A percentile compares a stretch with the other conserved stretches of the same genome.
These are phyloP conservation scores for Colletotrichum shisoi DNA, from an alignment of 2,329 filamentous ascomycete species.

Conservation along the genomic window DNA sequence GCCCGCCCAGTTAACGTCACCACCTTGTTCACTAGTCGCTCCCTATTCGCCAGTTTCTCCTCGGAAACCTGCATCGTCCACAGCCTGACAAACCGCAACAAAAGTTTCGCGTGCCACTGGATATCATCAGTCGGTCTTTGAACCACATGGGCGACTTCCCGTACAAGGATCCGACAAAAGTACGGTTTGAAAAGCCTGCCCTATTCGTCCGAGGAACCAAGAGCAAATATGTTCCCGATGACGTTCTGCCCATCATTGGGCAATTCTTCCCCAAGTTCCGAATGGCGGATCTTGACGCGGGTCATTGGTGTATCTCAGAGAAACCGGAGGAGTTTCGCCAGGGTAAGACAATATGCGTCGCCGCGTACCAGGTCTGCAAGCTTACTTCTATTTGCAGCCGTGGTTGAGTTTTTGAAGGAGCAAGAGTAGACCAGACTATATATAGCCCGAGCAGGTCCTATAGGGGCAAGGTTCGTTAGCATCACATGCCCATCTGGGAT, in stretches of 20 bases:
- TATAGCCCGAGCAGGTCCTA: not conserved
- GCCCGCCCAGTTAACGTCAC: not conserved
- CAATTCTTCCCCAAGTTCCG: slow-evolving; percentile 82
- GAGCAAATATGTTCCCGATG: slow-evolving; percentile 82
- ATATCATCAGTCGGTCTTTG: slow-evolving; percentile 71
- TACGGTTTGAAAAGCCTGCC: slow-evolving; percentile 77
- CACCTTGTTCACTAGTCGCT: slow-evolving; percentile 59
- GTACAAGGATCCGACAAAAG: slow-evolving; percentile 73
- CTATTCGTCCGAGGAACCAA: slow-evolving; percentile 81
- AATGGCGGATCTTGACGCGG: slow-evolving; percentile 76
- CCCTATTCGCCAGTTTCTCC: slow-evolving; percentile 85
- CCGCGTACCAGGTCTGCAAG: not conserved
- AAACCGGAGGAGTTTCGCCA: slow-evolving; percentile 79
- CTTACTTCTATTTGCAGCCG: slow-evolving; percentile 54
- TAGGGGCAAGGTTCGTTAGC: not conserved
- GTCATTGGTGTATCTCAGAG: slow-evolving; percentile 92
- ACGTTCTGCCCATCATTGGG: slow-evolving; percentile 79
- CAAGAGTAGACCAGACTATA: slow-evolving; percentile 51
- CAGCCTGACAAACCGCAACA: slow-evolving; percentile 58
- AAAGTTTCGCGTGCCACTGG: slow-evolving; percentile 81
- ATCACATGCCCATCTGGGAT: too few relatives aligned
- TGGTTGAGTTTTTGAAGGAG: slow-evolving; percentile 67
- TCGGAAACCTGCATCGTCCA: slow-evolving; percentile 79
- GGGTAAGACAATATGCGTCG: slow-evolving; percentile 59
- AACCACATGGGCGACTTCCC: slow-evolving; percentile 88